phyloP scores from a whole-genome alignment of 2,329 filamentous ascomycete species.

The Pyricularia grisea region DNA sequence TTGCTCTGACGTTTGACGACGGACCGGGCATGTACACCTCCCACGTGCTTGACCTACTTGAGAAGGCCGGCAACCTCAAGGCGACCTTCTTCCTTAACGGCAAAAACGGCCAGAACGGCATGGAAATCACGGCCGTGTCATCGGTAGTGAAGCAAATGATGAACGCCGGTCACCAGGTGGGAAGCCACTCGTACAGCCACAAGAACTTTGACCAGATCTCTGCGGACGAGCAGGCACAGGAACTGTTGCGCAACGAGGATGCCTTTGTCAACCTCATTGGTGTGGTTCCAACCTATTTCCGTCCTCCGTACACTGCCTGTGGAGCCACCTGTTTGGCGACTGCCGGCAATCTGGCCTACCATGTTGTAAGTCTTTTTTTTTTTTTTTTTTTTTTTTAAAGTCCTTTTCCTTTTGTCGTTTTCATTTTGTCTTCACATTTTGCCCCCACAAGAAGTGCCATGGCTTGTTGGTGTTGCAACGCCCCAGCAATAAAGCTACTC shows the following conservation, averaged over 20 bases:
- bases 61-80: conserved; percentile 18
- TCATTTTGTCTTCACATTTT: too few species aligned
- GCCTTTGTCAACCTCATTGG: conserved; percentile 26
- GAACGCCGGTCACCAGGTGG: conserved; percentile 29
- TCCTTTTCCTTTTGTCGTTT: not conserved
- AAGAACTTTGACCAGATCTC: conserved; percentile 4
- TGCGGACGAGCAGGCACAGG: conserved; percentile 9
- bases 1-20: conserved; percentile 29
- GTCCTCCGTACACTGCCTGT: conserved; percentile 25
- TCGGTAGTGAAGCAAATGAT: conserved; percentile 29
- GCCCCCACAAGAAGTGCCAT: not conserved
- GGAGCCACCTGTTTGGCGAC: conserved; percentile 14
- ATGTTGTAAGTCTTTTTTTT: conserved; percentile 13
- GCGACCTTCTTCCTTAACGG: conserved; percentile 29
- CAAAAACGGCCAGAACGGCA: conserved; percentile 22
- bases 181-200: conserved; percentile 30
- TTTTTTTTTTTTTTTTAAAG: not conserved
- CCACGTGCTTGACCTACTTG: conserved; percentile 23
- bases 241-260: conserved; percentile 27
- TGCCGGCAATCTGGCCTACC: conserved; percentile 21
- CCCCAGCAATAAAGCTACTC: not conserved
- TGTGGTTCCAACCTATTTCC: conserved; percentile 31
- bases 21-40: conserved; percentile 24
- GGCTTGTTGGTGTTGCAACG: not conserved
- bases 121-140: conserved; percentile 21